phyloP scores from a whole-genome alignment of 139 green algal genomes.

The Asterochloris erici region DNA sequence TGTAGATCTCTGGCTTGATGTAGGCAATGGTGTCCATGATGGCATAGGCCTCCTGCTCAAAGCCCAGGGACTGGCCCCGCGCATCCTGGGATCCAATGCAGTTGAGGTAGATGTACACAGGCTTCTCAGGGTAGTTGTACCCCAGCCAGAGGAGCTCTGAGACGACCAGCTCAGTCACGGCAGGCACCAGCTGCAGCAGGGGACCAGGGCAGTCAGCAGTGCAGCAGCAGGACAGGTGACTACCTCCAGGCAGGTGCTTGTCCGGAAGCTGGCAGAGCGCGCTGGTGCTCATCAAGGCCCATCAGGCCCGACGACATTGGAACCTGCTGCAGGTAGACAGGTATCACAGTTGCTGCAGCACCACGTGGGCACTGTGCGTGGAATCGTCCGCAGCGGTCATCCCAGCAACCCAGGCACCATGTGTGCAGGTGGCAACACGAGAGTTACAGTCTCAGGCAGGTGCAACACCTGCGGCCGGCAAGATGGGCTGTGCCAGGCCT shows the following conservation, averaged over 20 bases:
- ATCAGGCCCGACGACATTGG: background rate
- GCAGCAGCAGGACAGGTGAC: background rate
- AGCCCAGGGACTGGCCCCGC: slow-evolving; percentile 54
- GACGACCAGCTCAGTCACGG: slow-evolving; percentile 85
- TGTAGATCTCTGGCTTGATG: slow-evolving; percentile 62
- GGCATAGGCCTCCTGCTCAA: slow-evolving; percentile 83
- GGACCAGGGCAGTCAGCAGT: background rate
- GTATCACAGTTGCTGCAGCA: no score
- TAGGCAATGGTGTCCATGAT: slow-evolving; percentile 89
- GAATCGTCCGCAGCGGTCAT: no score
- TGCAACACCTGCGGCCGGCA: background rate
- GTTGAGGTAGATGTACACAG: slow-evolving; percentile 90
- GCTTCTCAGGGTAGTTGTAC: slow-evolving; percentile 67
- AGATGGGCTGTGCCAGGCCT: background rate
- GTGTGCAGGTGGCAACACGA: no score
- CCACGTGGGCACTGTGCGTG: no score
- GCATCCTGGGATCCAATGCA: slow-evolving; percentile 65
- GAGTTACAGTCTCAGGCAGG: background rate
- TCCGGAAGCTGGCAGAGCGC: background rate
- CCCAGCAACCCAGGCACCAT: no score
- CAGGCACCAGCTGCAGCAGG: slow-evolving; percentile 71
- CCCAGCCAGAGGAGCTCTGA: slow-evolving; percentile 87
- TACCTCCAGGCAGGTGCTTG: background rate
- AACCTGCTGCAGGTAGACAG: background rate
- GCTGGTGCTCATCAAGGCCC: no score